Evolutionary conservation across 176 grass and related monocot genomes (phyloP), one percentile per base, ranked within the genome.

Genomic region (Zoysia japonica): DNA sequence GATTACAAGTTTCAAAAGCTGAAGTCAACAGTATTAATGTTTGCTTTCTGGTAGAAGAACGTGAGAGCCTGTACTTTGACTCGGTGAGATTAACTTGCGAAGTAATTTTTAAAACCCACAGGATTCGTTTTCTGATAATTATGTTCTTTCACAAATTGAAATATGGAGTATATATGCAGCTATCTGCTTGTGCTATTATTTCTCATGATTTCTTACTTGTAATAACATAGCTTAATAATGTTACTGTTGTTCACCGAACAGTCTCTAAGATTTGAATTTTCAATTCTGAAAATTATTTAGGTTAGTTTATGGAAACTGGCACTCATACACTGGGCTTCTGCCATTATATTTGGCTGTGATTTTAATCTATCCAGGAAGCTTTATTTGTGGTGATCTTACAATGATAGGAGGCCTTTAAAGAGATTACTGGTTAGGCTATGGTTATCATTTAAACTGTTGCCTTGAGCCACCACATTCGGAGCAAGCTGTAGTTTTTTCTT

Each of bases 21-120:
- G 90, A 93, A 88, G 96, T 99, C 63, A 99, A 99, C 81, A 86
- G 93, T 75, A 95, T 99, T 66, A 91, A 70, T 50, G 87, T 99
- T 73, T 84, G 88, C 75, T 99, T 95, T 84, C 90, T 99, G 46
- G 96, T 80, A 89, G 81, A 84, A 99, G 54, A 84, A 99, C 96
- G 88, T 99, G 83, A 91, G 85, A 47, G 80, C 42, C 36, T 42
- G 44, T 82, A 83, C 62, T 59, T 70, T 78, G 41, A 35, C 52
- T 52, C 70, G 67, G 10, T 82, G 72, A 81, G 60, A 85, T 70
- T 61, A n/a, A 56, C 3, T 43, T 62, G 69, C 43, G 65, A 78
- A 85, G 53, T 38, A 42, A 2, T 79, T 28, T 78, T 28, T 28
- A 48, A 57, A 48, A 61, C 35, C 61, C 3, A 35, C 49, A 8